A percentile compares a stretch with the other conserved stretches of the same genome.
Conservation (phyloP, 140 eudicot species). For the Oenanthe javanica region DNA sequence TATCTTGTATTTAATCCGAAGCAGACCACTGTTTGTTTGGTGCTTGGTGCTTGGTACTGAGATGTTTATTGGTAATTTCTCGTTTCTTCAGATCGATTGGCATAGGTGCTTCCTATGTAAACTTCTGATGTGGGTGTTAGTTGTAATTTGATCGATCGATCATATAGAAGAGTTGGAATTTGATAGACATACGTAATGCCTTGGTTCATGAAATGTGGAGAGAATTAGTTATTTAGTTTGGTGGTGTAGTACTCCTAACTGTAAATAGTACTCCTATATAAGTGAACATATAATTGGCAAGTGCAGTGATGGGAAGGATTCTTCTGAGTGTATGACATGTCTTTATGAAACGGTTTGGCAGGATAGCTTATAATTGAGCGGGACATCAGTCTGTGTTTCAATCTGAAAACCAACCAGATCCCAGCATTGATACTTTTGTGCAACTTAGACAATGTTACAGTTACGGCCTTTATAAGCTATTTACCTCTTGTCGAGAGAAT, state of each 20-base stretch:
- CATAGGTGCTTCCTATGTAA: no score
- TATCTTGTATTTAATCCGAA: neutral
- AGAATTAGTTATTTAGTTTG: neutral
- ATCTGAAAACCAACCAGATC: slow-evolving; percentile 1
- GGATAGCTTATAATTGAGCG: neutral
- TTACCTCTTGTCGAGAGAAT: neutral
- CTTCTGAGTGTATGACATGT: neutral
- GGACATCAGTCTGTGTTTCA: neutral
- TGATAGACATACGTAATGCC: neutral
- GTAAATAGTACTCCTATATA: neutral
- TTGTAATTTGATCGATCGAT: no score
- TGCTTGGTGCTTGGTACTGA: no score
- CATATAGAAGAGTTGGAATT: neutral
- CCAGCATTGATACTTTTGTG: neutral
- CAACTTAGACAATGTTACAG: neutral
- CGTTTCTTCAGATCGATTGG: no score
- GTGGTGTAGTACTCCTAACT: neutral
- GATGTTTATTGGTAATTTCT: no score
- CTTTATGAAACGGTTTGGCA: neutral
- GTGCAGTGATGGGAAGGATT: neutral
- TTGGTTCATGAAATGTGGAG: neutral
- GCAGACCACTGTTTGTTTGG: neutral
- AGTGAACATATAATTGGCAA: neutral
- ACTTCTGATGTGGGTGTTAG: no score
- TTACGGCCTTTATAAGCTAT: neutral